Evolutionary conservation across 2,329 filamentous ascomycete species (phyloP).

Genomic region (Fusarium sp.): DNA sequence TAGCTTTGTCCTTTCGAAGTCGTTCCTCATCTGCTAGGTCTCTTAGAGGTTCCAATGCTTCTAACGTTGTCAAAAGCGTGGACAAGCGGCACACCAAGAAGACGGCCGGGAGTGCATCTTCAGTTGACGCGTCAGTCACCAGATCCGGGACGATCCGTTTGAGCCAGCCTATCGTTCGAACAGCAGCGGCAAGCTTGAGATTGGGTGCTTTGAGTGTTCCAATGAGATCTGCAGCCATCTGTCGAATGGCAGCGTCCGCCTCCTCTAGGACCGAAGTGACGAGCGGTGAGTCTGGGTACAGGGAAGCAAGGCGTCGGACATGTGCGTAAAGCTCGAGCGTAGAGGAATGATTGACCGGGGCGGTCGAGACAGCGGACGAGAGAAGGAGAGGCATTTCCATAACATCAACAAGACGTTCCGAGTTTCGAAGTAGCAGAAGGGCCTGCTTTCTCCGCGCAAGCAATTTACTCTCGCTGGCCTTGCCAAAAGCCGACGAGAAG

Average conservation of each 20-base stretch:
- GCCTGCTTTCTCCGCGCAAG: slow-evolving; percentile 81
- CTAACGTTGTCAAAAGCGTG: slow-evolving; percentile 82
- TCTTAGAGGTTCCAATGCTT: slow-evolving; percentile 84
- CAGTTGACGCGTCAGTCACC: slow-evolving; percentile 49
- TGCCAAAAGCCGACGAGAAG: slow-evolving; percentile 87
- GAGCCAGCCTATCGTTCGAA: slow-evolving; percentile 92
- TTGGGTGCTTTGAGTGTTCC: slow-evolving; percentile 78
- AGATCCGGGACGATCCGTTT: slow-evolving; percentile 87
- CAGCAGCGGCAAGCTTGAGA: slow-evolving; percentile 88
- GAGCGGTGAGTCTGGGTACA: slow-evolving; percentile 84
- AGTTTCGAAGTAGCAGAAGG: slow-evolving; percentile 84
- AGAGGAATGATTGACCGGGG: slow-evolving; percentile 82
- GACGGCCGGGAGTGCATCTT: slow-evolving; percentile 81
- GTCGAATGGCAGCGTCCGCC: slow-evolving; percentile 87
- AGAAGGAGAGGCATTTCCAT: slow-evolving; percentile 90
- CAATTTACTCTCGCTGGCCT: slow-evolving; percentile 74
- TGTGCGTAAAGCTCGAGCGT: slow-evolving; percentile 94
- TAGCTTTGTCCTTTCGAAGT: slow-evolving; percentile 57
- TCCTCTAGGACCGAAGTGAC: slow-evolving; percentile 79
- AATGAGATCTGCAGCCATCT: slow-evolving; percentile 88
- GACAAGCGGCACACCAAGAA: slow-evolving; percentile 89
- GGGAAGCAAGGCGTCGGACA: slow-evolving; percentile 83
- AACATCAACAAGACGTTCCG: slow-evolving; percentile 89
- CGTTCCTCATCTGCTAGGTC: slow-evolving; percentile 91
- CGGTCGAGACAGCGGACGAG: slow-evolving; percentile 77